Evolutionary conservation across 2,329 filamentous ascomycete genomes (phyloP), one percentile per base, ranked within the genome.

Genomic region (Coniochaeta pulveracea): DNA sequence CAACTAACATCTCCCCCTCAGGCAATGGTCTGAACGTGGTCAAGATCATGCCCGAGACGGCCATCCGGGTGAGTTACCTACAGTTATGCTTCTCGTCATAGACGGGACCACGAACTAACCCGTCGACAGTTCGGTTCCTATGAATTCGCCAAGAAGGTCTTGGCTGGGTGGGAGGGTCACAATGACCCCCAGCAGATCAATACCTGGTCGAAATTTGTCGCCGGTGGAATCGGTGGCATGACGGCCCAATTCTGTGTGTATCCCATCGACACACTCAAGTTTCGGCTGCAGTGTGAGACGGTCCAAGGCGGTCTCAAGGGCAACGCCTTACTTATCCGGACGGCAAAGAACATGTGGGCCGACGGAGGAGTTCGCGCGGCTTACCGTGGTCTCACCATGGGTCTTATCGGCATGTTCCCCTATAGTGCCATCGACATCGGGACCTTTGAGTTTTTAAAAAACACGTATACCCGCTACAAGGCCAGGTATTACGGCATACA

Each of bases 31-130:
- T 98, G 45, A 98, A 98, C 47, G 86, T 98, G 3, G 58, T 95
- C 49, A 98, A 98, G 57, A 91, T 98, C 39, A 94, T 96, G 85
- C 91, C 91, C 0, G 91, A 98, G 61, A 95, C 89, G 18, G 89
- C 91, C 17, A 94, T 98, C 52, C 93, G 95, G 47, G 63, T 65
- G 50, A 23, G 45, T 45, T 32, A 22, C 22, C 10, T 19, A 27
- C 25, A 16, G 3, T 25, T 26, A 14, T 32, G 6, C 23, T 3
- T 26, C 14, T 16, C 9, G 11, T n/a, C 5, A 11, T 23, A 34
- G 14, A 3, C 10, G 17, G 11, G 15, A 15, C 11, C 26, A 12
- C 16, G 22, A 14, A 26, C 45, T 52, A 33, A 49, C 33, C 11
- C 10, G 11, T 19, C 14, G 21, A 6, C 34, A 66, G 58, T 98